Base-by-base conservation (phyloP, 345 rosid species). In the Gossypium australe region DNA sequence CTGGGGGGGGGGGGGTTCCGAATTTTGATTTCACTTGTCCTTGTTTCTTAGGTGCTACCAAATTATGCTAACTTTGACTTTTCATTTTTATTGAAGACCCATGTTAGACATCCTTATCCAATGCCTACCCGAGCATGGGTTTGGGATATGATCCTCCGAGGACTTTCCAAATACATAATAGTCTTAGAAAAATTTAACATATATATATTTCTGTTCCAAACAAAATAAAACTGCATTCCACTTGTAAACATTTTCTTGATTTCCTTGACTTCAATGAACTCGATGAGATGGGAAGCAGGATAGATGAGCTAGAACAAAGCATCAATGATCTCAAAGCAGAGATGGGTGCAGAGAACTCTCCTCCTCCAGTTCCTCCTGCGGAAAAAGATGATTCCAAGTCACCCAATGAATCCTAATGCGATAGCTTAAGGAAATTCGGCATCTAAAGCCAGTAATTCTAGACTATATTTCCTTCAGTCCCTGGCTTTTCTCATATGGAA, bases 241-340 rank as follows among this genome's bases (percentile, higher is more conserved):
- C 22, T 52, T 52, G 59, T 69, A 29, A 27, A 65, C 62, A 49
- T 63, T 53, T 61, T 73, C 71, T 61, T 71, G 13, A 45, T 76
- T 78, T 86, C 93, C 83, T 91, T 89, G 87, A 85, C 91, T 79
- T 57, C 68, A 76, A 67, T 82, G 79, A 85, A 94, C 98, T 90
- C 65, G 98, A 94, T 85, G 98, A 94, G 69, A 94, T 94, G 97
- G 95, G 94, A 72, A 78, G 55, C 80, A 86, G 92, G 81, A 91
- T 92, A 71, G 89, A 89, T 75, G 92, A 94, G 78, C 82, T 90
- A 81, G 97, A 94, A 85, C 89, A 89, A 80, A 92, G 96, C 87
- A 85, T 94, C 80, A 87, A 87, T 38, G 97, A 89, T 52, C 88
- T 94, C 67, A 82, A 84, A 82, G 78, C 86, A 2, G 98, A 94